Evolutionary conservation across 495 filamentous ascomycete genomes (phyloP).

Genomic region (Cetradonia linearis): DNA sequence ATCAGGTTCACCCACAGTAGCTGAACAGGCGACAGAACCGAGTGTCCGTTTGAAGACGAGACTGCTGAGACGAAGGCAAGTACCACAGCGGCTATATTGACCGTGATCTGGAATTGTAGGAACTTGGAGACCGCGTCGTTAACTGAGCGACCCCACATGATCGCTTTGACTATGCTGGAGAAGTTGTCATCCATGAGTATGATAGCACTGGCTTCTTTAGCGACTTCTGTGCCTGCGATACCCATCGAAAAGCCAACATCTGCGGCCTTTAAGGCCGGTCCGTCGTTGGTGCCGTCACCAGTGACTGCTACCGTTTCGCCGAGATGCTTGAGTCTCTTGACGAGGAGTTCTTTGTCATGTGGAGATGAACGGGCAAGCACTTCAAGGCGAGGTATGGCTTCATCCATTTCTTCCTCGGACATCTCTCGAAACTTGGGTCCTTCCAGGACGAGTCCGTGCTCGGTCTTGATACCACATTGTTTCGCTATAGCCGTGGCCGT

Average conservation of each 20-base stretch:
- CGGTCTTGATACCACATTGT: constrained; percentile 74
- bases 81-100: constrained; percentile 79
- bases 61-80: constrained; percentile 78
- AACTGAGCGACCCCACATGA: constrained; percentile 84
- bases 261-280: constrained; percentile 72
- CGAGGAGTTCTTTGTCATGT: constrained; percentile 77
- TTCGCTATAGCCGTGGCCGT: constrained; percentile 75
- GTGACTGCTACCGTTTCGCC: constrained; percentile 81
- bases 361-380: constrained; percentile 80
- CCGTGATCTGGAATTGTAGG: constrained; percentile 83
- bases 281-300: constrained; percentile 85
- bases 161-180: constrained; percentile 73
- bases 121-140: constrained; percentile 89
- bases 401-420: constrained; percentile 57
- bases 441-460: constrained; percentile 68
- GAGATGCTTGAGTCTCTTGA: constrained; percentile 59
- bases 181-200: constrained; percentile 92
- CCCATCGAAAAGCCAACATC: constrained; percentile 93
- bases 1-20: constrained; percentile 88
- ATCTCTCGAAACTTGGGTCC: constrained; percentile 75
- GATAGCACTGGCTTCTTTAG: constrained; percentile 85
- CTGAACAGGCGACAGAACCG: constrained; percentile 77
- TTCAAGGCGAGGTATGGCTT: constrained; percentile 63
- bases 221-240: constrained; percentile 83
- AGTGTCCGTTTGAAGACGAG: constrained; percentile 50